Evolutionary conservation across 2,329 filamentous ascomycete genomes (phyloP).

Genomic region (Cucurbitaria berberidis): DNA sequence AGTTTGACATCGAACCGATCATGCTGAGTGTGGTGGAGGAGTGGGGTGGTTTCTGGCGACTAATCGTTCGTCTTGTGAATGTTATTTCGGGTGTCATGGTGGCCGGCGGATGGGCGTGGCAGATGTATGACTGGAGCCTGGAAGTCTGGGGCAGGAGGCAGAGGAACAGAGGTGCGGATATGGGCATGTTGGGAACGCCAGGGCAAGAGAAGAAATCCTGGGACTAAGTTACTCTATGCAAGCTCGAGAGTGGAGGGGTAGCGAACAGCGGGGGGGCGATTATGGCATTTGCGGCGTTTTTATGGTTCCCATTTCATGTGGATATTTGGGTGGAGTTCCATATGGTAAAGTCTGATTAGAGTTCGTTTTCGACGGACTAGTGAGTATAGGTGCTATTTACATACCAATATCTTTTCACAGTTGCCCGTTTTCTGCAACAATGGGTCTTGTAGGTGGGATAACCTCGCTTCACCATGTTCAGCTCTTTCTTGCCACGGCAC

Average conservation of each 20-base stretch:
- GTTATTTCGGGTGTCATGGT: conserved; percentile 90
- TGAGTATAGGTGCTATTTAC: not conserved
- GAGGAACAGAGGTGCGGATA: conserved; percentile 47
- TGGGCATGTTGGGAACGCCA: conserved; percentile 55
- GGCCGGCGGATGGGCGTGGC: conserved; percentile 91
- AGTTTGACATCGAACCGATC: conserved; percentile 98
- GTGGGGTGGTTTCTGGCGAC: conserved; percentile 73
- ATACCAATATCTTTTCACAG: not conserved
- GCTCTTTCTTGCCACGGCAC: too few species aligned
- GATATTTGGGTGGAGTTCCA: not conserved
- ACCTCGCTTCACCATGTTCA: too few species aligned
- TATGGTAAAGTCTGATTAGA: conserved; percentile 1
- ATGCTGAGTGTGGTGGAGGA: conserved; percentile 83
- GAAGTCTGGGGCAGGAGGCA: conserved; percentile 56
- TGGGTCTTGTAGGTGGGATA: too few species aligned
- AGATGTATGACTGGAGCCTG: conserved; percentile 75
- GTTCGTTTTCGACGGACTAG: not conserved
- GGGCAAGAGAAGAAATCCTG: conserved; percentile 20
- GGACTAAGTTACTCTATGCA: conserved; percentile 8
- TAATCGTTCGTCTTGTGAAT: conserved; percentile 86
- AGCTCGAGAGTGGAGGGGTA: not conserved
- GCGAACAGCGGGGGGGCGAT: not conserved
- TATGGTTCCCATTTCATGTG: not conserved
- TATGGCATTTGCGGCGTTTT: not conserved
- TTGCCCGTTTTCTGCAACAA: too few species aligned